phyloP scores from a whole-genome alignment of 148 eudicot genomes.

The Rheum nobile region DNA sequence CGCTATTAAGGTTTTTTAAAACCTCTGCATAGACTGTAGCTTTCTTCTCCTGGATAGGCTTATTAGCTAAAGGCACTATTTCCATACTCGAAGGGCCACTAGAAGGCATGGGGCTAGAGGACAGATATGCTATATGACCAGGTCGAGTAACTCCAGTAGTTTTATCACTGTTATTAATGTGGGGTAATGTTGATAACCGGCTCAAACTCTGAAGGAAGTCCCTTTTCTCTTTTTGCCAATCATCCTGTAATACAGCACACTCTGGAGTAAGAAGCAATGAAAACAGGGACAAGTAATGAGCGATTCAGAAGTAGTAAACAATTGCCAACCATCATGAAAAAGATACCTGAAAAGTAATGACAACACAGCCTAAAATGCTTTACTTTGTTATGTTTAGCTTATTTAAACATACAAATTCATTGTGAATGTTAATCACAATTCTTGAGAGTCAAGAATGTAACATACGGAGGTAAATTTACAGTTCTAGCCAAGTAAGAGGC shows the following conservation, averaged over 20 bases:
- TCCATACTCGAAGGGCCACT: slow-evolving; percentile 61
- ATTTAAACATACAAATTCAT: background rate
- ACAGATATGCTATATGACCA: slow-evolving; percentile 46
- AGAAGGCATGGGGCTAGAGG: slow-evolving; percentile 44
- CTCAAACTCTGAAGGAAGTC: slow-evolving; percentile 85
- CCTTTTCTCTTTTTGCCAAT: slow-evolving; percentile 89
- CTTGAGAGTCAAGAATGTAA: background rate
- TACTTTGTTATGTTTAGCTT: background rate
- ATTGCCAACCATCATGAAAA: background rate
- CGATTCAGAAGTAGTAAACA: background rate
- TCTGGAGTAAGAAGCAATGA: background rate
- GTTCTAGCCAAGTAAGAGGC: background rate
- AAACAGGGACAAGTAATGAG: background rate
- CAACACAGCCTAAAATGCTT: background rate
- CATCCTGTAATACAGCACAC: slow-evolving; percentile 44
- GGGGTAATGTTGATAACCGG: slow-evolving; percentile 74
- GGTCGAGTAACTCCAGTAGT: slow-evolving; percentile 32
- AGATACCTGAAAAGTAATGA: background rate
- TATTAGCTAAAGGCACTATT: slow-evolving; percentile 39
- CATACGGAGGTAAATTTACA: background rate
- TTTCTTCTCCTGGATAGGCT: slow-evolving; percentile 67
- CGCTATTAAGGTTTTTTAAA: slow-evolving; percentile 61
- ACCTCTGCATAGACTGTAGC: slow-evolving; percentile 69
- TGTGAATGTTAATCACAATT: background rate
- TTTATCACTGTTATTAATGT: slow-evolving; percentile 45